phyloP scores from a whole-genome alignment of 441 rosid genomes.

The Syzygium syzygioides region DNA sequence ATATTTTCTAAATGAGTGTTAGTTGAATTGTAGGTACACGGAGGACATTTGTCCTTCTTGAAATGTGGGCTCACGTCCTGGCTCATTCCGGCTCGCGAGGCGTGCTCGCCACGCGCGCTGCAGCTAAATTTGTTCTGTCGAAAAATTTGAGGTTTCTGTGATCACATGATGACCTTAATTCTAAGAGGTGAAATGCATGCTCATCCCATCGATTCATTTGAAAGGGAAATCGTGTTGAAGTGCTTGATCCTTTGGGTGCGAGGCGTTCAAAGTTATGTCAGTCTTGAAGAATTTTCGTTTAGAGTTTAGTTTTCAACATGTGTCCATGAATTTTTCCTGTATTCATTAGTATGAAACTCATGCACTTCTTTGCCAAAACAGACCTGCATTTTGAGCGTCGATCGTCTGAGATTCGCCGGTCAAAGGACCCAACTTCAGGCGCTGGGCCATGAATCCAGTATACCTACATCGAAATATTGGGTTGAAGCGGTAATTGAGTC shows the following conservation, averaged over 20 bases:
- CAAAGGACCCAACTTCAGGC: background rate
- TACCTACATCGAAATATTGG: background rate
- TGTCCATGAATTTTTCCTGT: background rate
- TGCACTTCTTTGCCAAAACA: background rate
- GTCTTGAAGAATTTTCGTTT: background rate
- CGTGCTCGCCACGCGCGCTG: background rate
- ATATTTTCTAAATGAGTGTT: background rate
- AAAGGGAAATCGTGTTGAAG: background rate
- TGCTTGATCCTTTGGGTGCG: background rate
- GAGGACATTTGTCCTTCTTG: background rate
- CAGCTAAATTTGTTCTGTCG: background rate
- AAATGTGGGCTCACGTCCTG: background rate
- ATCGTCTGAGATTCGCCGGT: background rate
- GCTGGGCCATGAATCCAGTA: background rate
- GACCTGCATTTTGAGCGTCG: background rate
- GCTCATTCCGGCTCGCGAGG: background rate
- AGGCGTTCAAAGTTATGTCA: background rate
- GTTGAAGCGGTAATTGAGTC: background rate
- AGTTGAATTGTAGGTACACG: background rate
- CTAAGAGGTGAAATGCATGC: background rate
- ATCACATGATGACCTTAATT: background rate
- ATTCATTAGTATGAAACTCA: background rate
- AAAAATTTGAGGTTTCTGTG: background rate
- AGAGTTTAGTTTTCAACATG: background rate
- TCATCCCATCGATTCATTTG: background rate